Evolutionary conservation across 2,329 filamentous ascomycete genomes (phyloP), one percentile per base, ranked within the genome.

Genomic region (Alternaria viburni): DNA sequence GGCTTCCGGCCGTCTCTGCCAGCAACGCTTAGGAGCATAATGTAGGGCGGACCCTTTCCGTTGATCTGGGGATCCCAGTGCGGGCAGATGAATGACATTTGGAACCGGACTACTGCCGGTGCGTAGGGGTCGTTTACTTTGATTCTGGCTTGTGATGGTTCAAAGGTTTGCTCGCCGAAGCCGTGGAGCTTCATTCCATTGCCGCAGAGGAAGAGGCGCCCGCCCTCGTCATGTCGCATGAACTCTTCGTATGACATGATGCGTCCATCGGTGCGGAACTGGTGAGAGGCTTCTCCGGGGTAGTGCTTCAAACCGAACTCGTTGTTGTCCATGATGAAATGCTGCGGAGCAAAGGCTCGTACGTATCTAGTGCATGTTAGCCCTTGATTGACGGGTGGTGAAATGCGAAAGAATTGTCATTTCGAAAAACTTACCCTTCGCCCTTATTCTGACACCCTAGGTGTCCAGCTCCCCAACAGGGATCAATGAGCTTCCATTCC

Each of bases 381-480:
- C 51, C 28, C 49, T 26, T 15, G 25, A n/a, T 12, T 13, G 19
- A 30, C 7, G 12, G 13, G 21, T 11, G 26, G 7, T 13, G 10
- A 8, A 32, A 8, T 9, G 17, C 12, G 8, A 5, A 28, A 17
- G 11, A 19, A 46, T 80, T 9, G 12, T 15, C 17, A 49, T n/a
- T 19, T 10, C 13, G n/a, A 19, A 21, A 50, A 19, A 86, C 86
- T 80, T 93, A 98, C 57, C 70, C 69, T 62, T 72, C 69, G 32
- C 69, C 69, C 36, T 62, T 66, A 12, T 66, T 67, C 25, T 58
- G 67, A 26, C 70, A 73, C 6, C 73, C 70, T 9, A 97, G 80
- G 65, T 88, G 84, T 2, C 95, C 95, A 0, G 95, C 93, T 43
- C 96, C 96, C 96, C 96, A 99, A 77, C 95, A 98, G 0, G 91